These are phyloP conservation scores for Talaromyces sp. DNA, from an alignment of 2,329 filamentous ascomycete species.

Conservation along the genomic window DNA sequence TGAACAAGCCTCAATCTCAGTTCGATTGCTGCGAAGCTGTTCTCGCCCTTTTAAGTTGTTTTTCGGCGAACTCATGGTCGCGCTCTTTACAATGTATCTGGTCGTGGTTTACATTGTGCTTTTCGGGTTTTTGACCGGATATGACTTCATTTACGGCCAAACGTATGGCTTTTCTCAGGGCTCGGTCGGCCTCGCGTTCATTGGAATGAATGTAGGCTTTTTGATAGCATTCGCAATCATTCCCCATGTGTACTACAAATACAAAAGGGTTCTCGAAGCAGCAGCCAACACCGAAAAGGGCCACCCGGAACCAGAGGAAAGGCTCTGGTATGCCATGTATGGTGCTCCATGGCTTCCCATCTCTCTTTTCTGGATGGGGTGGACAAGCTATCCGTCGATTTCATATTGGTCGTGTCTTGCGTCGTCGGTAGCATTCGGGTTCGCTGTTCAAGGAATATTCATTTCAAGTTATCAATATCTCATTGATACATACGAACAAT, in stretches of 20 bases:
- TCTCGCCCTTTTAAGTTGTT: conserved; percentile 48
- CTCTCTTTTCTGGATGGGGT: conserved; percentile 55
- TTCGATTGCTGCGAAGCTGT: conserved; percentile 39
- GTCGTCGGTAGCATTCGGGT: conserved; percentile 49
- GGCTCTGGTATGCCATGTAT: conserved; percentile 51
- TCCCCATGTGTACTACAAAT: no score
- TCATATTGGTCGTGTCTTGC: conserved; percentile 34
- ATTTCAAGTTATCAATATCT: conserved; percentile 52
- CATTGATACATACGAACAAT: conserved; percentile 52
- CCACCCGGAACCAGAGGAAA: conserved; percentile 51
- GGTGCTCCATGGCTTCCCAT: conserved; percentile 48
- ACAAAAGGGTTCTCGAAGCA: no score
- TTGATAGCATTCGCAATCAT: conserved; percentile 45
- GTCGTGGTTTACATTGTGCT: conserved; percentile 29
- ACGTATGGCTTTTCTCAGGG: conserved; percentile 45
- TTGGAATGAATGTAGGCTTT: conserved; percentile 42
- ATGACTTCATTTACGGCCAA: conserved; percentile 46
- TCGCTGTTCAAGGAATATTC: conserved; percentile 46
- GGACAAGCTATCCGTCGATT: conserved; percentile 42
- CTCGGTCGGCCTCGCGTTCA: conserved; percentile 45
- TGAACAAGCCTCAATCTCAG: conserved; percentile 34
- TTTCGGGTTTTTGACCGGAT: conserved; percentile 40
- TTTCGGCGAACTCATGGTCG: conserved; percentile 38
- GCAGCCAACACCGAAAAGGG: no score
- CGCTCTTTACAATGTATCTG: conserved; percentile 25